Conservation (phyloP, 2,329 filamentous ascomycete genomes). For the Xylariaceae sp. region DNA sequence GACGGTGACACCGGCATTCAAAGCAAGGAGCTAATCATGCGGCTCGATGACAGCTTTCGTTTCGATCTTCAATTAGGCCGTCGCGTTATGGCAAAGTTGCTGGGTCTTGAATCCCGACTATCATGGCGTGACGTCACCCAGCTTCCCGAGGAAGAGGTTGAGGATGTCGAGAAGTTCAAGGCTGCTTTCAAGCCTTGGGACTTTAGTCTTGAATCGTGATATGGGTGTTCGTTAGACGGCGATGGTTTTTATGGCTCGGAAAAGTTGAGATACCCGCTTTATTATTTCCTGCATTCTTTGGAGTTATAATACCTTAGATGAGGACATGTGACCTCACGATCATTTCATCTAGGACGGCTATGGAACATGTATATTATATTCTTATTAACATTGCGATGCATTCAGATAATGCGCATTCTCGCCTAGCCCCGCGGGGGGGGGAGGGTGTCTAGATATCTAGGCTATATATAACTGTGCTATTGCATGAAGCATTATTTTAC, state of each 20-base stretch:
- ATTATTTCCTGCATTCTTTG: conserved; percentile 25
- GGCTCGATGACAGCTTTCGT: conserved; percentile 70
- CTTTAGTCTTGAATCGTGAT: conserved; percentile 63
- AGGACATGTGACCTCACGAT: background rate
- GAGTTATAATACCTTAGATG: conserved; percentile 14
- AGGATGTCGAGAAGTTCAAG: conserved; percentile 80
- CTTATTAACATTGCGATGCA: background rate
- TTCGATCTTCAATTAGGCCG: conserved; percentile 94
- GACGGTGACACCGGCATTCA: conserved; percentile 60
- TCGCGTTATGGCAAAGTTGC: conserved; percentile 83
- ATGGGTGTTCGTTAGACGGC: conserved; percentile 20
- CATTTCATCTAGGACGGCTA: background rate
- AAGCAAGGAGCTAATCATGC: conserved; percentile 76
- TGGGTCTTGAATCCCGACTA: conserved; percentile 77
- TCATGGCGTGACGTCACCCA: conserved; percentile 88
- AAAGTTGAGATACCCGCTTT: conserved; percentile 38
- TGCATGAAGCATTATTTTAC: background rate
- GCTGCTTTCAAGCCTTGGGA: conserved; percentile 84
- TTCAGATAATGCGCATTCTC: background rate
- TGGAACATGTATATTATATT: background rate
- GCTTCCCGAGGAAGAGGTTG: conserved; percentile 75
- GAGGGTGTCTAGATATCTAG: background rate
- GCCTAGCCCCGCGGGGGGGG: background rate
- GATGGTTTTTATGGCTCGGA: conserved; percentile 24
- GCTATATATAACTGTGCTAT: background rate